Percentiles rank a stretch among this genome's conserved stretches.
These are phyloP conservation scores for Phaeoacremonium minimum DNA, from an alignment of 2,329 filamentous ascomycete species.

Conservation along the genomic window DNA sequence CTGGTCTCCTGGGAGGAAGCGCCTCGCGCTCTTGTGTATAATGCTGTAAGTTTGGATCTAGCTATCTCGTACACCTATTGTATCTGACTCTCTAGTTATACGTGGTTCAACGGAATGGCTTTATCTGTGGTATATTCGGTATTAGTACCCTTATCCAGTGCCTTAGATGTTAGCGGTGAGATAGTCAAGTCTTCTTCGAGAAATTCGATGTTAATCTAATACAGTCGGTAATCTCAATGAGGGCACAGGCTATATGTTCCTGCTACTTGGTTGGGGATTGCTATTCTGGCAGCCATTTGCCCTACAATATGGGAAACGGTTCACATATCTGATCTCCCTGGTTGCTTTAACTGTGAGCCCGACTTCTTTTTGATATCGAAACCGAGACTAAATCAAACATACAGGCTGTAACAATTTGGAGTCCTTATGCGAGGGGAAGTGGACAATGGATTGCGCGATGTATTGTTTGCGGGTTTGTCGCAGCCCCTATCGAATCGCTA, in stretches of 20 bases:
- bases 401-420: conserved; percentile 9
- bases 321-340: conserved; percentile 15
- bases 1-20: conserved; percentile 18
- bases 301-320: conserved; percentile 30
- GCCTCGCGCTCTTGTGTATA: conserved; percentile 15
- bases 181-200: not conserved
- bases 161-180: conserved; percentile 10
- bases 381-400: not conserved
- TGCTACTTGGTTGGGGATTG: conserved; percentile 37
- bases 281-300: conserved; percentile 42
- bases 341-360: conserved; percentile 10
- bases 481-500: conserved; percentile 32
- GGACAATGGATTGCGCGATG: conserved; percentile 31
- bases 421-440: conserved; percentile 17
- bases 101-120: conserved; percentile 11
- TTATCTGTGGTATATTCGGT: conserved; percentile 10
- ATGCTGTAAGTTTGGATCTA: conserved; percentile 11
- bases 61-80: not conserved
- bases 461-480: conserved; percentile 30
- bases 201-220: not conserved
- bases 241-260: conserved; percentile 26
- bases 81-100: conserved; percentile 9
- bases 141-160: conserved; percentile 6
- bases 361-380: not conserved
- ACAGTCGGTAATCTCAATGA: conserved; percentile 12